Evolutionary conservation across 139 green algal genomes (phyloP).

Genomic region (Chlorella ohadii): DNA sequence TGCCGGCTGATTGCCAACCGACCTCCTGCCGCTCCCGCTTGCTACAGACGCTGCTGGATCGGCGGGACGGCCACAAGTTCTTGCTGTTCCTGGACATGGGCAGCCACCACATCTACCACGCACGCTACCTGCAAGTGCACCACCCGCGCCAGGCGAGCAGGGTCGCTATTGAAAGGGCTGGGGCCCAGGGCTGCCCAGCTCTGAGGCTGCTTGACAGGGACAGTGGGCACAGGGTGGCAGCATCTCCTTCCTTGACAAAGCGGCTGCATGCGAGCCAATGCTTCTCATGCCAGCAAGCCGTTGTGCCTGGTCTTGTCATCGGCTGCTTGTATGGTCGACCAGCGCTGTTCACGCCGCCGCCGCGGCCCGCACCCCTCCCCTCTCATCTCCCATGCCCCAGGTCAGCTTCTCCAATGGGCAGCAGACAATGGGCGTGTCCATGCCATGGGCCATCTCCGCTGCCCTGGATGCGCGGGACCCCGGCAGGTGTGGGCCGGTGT

Average conservation of each 20-base stretch:
- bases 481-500: conserved; percentile 17
- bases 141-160: conserved; percentile 13
- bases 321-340: too few relatives aligned
- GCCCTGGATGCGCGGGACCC: conserved; percentile 29
- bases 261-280: too few relatives aligned
- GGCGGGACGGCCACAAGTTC: conserved; percentile 10
- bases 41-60: too few relatives aligned
- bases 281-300: too few relatives aligned
- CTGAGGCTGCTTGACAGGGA: too few relatives aligned
- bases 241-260: too few relatives aligned
- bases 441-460: conserved; percentile 30
- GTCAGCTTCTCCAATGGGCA: conserved; percentile 30
- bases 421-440: conserved; percentile 20
- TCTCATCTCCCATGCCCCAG: neutral
- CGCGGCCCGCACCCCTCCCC: neutral
- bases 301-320: too few relatives aligned
- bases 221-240: too few relatives aligned
- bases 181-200: too few relatives aligned
- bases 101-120: conserved; percentile 22
- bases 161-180: too few relatives aligned
- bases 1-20: too few relatives aligned
- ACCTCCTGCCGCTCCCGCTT: neutral
- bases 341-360: too few relatives aligned
- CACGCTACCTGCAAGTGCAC: conserved; percentile 24
- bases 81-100: conserved; percentile 26